Evolutionary conservation across 2,329 filamentous ascomycete species (phyloP), one percentile per base, ranked within the genome.

Genomic region (Pestalotiopsis sp.): DNA sequence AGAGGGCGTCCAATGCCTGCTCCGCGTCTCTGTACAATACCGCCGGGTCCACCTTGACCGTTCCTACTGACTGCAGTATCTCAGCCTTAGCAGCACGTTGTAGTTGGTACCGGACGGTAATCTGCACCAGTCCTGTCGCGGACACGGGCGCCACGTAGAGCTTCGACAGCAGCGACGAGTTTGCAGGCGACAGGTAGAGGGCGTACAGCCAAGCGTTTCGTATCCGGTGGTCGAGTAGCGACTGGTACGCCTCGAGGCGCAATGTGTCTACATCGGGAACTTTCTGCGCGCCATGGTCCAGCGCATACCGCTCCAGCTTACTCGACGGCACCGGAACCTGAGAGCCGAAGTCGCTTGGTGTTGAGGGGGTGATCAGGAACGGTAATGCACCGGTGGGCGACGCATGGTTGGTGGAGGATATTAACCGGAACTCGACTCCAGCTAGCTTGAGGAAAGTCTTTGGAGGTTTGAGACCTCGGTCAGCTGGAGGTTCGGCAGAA

Each of bases 381-480:
- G 96, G 96, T 14, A 98, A 86, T n/a, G 90, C 86, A 68, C 95
- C 94, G 24, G 91, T 91, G 0, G 95, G 95, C 2, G 94, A 97
- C 64, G 95, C 94, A 82, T 98, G 96, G 79, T 98, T 98, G 73
- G 89, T 97, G 3, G 94, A 97, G 4, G 93, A 81, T 6, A 89
- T 82, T 64, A 91, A 82, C 65, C 83, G 83, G 78, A 94, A 91
- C 4, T 88, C 80, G 68, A 97, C 84, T 55, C 86, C 86, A 64
- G 89, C 86, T 74, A 98, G 93, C 74, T 89, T 92, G 70, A 99
- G 86, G 79, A 94, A 96, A 38, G 94, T 90, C 94, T 97, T 69
- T 9, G 57, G 30, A 35, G 30, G 2, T 20, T 20, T 20, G 58
- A 11, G 38, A 9, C 30, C 30, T 20, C 20, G 58, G 26, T 39